Evolutionary conservation across 2,329 filamentous ascomycete species (phyloP).

Genomic region (Spiromastix sp.): DNA sequence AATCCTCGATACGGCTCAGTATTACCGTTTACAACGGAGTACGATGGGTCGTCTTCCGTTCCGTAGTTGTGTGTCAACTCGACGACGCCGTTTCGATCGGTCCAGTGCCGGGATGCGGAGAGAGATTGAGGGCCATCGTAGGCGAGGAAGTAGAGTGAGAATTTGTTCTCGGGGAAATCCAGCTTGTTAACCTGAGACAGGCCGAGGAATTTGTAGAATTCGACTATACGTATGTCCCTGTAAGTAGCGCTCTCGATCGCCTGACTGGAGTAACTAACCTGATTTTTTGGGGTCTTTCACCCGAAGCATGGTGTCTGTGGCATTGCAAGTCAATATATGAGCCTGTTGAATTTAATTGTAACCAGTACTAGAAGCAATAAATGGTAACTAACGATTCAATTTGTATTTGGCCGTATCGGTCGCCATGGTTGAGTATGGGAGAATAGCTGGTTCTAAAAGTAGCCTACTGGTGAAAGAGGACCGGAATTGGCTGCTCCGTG

Average conservation of each 20-base stretch:
- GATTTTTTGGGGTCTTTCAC: constrained; percentile 87
- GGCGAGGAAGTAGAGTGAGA: constrained; percentile 90
- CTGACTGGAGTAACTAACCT: constrained; percentile 34
- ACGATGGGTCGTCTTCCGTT: constrained; percentile 74
- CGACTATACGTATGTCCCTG: constrained; percentile 41
- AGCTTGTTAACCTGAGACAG: constrained; percentile 75
- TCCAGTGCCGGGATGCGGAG: constrained; percentile 64
- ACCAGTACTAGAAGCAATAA: constrained; percentile 7
- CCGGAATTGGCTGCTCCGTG: too few species aligned
- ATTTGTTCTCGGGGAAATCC: constrained; percentile 75
- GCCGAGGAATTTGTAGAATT: constrained; percentile 90
- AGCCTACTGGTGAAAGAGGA: too few species aligned
- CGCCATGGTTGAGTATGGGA: constrained; percentile 36
- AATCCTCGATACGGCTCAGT: constrained; percentile 75
- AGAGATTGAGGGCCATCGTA: constrained; percentile 68
- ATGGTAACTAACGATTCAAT: constrained; percentile 46
- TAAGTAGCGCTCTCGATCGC: background rate
- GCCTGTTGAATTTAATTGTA: constrained; percentile 15
- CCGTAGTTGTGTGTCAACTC: constrained; percentile 82
- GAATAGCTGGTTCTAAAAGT: too few species aligned
- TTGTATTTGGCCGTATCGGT: constrained; percentile 55
- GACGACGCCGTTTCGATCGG: constrained; percentile 77
- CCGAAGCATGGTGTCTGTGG: constrained; percentile 57
- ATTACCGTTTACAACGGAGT: constrained; percentile 80
- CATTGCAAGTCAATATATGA: constrained; percentile 9